A percentile compares a stretch with the other conserved stretches of the same genome.
Evolutionary conservation across 257 asterid species (phyloP).

Genomic region (Nicotiana attenuata): DNA sequence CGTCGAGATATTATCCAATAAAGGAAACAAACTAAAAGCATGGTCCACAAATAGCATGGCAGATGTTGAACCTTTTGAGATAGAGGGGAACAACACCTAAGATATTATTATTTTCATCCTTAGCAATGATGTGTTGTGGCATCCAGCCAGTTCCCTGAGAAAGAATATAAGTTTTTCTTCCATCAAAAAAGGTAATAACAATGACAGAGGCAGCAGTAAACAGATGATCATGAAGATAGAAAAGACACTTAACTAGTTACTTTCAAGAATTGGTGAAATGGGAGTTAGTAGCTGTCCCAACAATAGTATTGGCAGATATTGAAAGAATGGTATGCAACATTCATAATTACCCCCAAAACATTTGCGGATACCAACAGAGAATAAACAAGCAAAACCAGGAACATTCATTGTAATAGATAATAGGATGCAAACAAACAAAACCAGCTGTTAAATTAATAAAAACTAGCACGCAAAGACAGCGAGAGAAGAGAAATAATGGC

Average conservation of each 20-base stretch:
- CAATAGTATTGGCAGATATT: neutral
- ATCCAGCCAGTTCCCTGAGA: conserved; percentile 94
- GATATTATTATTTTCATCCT: conserved; percentile 51
- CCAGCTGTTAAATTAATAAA: neutral
- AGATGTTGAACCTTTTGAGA: conserved; percentile 68
- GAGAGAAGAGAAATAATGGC: neutral
- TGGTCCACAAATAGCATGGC: conserved; percentile 8
- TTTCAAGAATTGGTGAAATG: neutral
- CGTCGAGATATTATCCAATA: neutral
- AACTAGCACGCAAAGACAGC: neutral
- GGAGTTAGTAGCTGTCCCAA: neutral
- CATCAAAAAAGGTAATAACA: conserved; percentile 11
- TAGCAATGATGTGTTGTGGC: conserved; percentile 82
- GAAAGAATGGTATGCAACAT: neutral
- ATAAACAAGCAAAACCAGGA: neutral
- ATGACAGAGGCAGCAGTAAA: neutral
- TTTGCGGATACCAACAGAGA: too few species aligned
- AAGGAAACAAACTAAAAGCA: neutral
- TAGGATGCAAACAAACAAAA: neutral
- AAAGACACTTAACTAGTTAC: neutral
- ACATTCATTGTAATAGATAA: neutral
- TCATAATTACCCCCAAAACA: too few species aligned
- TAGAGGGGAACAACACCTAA: conserved; percentile 93
- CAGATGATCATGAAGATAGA: neutral
- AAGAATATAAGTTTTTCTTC: conserved; percentile 18